A percentile compares a stretch with the other conserved stretches of the same genome.
phyloP scores from a whole-genome alignment of 2,329 filamentous ascomycete genomes.

The Thelonectria blattea region DNA sequence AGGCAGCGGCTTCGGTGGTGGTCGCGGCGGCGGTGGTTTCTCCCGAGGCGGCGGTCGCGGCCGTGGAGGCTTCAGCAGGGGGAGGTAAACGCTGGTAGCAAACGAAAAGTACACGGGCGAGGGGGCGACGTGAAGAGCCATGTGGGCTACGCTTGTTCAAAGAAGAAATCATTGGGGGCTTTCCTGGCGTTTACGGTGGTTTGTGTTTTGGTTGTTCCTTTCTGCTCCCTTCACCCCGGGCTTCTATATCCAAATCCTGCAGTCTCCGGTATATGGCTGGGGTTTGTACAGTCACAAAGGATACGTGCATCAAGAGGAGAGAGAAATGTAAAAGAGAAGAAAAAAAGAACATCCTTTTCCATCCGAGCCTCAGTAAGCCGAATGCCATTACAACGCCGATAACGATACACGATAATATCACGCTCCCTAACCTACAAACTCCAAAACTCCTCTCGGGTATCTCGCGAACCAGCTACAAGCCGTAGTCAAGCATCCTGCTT shows the following conservation, averaged over 20 bases:
- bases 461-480: slow-evolving; percentile 1
- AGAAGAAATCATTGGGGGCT: slow-evolving; percentile 24
- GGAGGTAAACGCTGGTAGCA: slow-evolving; percentile 24
- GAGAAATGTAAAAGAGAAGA: slow-evolving; percentile 33
- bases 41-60: slow-evolving; percentile 37
- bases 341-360: slow-evolving; percentile 31
- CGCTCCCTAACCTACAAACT: background rate
- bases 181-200: slow-evolving; percentile 29
- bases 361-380: background rate
- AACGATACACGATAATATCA: background rate
- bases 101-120: background rate
- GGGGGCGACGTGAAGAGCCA: background rate
- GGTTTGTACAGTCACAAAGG: slow-evolving; percentile 38
- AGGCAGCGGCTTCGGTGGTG: slow-evolving; percentile 36
- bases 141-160: slow-evolving; percentile 26
- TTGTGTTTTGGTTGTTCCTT: slow-evolving; percentile 23
- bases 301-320: slow-evolving; percentile 31
- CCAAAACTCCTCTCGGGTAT: slow-evolving; percentile 15
- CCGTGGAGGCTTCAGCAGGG: slow-evolving; percentile 30
- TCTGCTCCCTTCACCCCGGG: slow-evolving; percentile 16
- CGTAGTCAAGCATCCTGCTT: slow-evolving; percentile 13
- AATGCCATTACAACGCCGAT: background rate
- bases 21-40: slow-evolving; percentile 40
- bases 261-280: slow-evolving; percentile 32
- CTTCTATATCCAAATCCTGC: slow-evolving; percentile 22